A percentile compares a stretch with the other conserved stretches of the same genome.
Conservation (phyloP, 176 grass and related monocot species). For the Cocos nucifera region DNA sequence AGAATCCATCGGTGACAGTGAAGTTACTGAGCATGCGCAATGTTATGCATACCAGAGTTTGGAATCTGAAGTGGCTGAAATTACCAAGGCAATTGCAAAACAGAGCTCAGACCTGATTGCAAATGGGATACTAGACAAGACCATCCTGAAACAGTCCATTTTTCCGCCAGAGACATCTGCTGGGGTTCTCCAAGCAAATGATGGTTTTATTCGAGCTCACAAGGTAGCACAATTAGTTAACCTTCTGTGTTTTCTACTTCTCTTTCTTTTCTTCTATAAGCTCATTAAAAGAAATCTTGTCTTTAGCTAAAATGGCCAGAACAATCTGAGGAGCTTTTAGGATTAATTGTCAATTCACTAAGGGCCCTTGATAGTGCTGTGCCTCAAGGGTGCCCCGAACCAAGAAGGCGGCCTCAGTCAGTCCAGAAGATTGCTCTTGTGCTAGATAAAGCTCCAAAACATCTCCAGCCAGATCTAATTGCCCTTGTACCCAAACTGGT, state of each 20-base stretch:
- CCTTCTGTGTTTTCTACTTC: constrained; percentile 1
- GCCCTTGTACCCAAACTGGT: constrained; percentile 77
- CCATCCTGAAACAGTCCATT: constrained; percentile 27
- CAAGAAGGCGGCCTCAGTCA: constrained; percentile 47
- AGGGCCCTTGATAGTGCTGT: constrained; percentile 65
- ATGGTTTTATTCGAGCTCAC: constrained; percentile 31
- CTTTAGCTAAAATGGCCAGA: constrained; percentile 83
- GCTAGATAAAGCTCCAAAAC: constrained; percentile 77
- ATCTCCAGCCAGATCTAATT: constrained; percentile 69
- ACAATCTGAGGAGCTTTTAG: constrained; percentile 81
- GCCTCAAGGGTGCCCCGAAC: constrained; percentile 63
- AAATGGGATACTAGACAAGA: constrained; percentile 29
- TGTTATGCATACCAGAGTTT: constrained; percentile 29
- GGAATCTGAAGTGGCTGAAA: constrained; percentile 31
- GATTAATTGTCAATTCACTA: constrained; percentile 78
- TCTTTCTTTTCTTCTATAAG: constrained; percentile 22
- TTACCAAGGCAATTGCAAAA: constrained; percentile 20
- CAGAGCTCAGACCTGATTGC: constrained; percentile 29
- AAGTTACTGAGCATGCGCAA: constrained; percentile 28
- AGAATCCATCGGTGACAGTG: constrained; percentile 35
- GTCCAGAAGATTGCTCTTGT: constrained; percentile 70
- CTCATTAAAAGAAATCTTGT: neutral
- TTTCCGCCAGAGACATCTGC: constrained; percentile 32
- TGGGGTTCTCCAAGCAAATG: constrained; percentile 38
- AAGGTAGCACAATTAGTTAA: constrained; percentile 24